Evolutionary conservation across 306 rosid species (phyloP), one percentile per base, ranked within the genome.

Genomic region (Gynostemma pentaphyllum): DNA sequence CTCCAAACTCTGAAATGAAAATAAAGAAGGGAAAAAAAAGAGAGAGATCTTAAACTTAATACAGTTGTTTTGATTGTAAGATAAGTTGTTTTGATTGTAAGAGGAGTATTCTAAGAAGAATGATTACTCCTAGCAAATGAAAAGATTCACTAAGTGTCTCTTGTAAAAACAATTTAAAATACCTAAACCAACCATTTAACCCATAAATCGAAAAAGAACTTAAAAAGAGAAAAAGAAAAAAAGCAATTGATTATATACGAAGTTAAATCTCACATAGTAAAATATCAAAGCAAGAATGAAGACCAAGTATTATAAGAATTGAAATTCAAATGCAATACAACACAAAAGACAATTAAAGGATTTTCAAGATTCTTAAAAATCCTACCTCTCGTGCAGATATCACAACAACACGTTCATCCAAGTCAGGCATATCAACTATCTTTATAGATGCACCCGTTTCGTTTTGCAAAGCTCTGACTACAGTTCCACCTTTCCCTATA

Each of bases 391-490:
- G 68, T 37, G 97, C 86, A 65, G 94, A 84, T 80, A 89, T 87
- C 68, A 82, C 70, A 56, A 89, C 87, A 50, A 89, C 79, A 2
- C 86, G 92, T 68, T 89, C 97, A 23, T 89, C 92, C 2, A 83
- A 82, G 64, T 86, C 86, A n/a, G 86, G 75, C 45, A 79, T 75
- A 65, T 89, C 97, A 47, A 70, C 89, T 53, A 89, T 76, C 86
- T 86, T 89, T 64, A 89, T 82, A 65, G 79, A 80, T 41, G 95
- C 97, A 60, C 97, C 95, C 7, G 97, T 89, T 66, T 89, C 97
- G 51, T 37, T 84, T 70, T 89, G 95, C 78, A 89, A 51, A 67
- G 80, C 74, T 47, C 95, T 84, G 66, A 89, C 84, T 29, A 84
- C 44, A 26, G 85, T 79, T 69, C 94, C 97, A 61, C 97, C 97